These are phyloP conservation scores for Suhomyces ambrosiae DNA, from an alignment of 1,139 yeast species.

Conservation along the genomic window DNA sequence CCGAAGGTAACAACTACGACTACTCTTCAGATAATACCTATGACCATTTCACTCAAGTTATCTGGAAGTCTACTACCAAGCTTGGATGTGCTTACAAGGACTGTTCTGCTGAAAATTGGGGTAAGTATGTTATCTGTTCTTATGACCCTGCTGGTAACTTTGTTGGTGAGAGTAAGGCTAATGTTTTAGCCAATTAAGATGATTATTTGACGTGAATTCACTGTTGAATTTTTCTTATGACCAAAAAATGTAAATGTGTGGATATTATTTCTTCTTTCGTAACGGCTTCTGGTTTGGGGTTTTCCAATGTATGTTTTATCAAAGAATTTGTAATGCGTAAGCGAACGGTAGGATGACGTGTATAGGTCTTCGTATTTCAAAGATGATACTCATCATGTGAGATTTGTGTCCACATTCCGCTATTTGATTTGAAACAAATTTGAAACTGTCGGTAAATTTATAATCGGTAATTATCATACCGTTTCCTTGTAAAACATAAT, in stretches of 20 bases:
- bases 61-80: constrained; percentile 40
- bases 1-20: constrained; percentile 63
- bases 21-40: constrained; percentile 36
- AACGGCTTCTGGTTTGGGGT: constrained; percentile 6
- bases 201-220: constrained; percentile 4
- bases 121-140: constrained; percentile 56
- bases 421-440: no score
- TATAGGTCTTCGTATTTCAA: no score
- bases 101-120: constrained; percentile 47
- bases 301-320: constrained; percentile 8
- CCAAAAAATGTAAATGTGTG: constrained; percentile 4
- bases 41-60: constrained; percentile 45
- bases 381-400: no score
- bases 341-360: not conserved
- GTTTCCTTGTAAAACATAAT: no score
- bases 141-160: constrained; percentile 57
- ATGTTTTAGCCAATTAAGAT: constrained; percentile 44
- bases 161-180: constrained; percentile 47
- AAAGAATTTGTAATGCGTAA: not conserved
- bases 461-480: no score
- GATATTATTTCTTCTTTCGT: constrained; percentile 6
- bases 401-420: no score
- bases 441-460: no score
- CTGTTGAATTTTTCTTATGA: constrained; percentile 4
- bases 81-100: constrained; percentile 44